phyloP scores from a whole-genome alignment of 306 rosid species.

The Sechiopsis laciniata region DNA sequence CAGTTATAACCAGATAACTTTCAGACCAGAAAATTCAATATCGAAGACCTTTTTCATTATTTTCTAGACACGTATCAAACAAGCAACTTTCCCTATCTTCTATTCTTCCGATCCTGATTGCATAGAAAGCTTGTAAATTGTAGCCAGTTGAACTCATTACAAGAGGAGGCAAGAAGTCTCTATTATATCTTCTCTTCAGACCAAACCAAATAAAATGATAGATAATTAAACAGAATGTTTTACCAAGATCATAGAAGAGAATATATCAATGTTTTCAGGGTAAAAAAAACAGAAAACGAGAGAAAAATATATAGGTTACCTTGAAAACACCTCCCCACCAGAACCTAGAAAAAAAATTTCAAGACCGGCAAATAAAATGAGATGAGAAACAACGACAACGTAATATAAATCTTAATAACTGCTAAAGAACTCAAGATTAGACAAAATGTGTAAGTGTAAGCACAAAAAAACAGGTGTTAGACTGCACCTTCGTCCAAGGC shows the following conservation, averaged over 20 bases:
- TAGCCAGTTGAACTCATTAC: background rate
- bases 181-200: background rate
- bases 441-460: slow-evolving; percentile 16
- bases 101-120: background rate
- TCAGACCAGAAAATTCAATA: background rate
- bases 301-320: slow-evolving; percentile 39
- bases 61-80: background rate
- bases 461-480: background rate
- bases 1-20: background rate
- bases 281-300: background rate
- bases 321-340: slow-evolving; percentile 76
- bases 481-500: slow-evolving; percentile 71
- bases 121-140: background rate
- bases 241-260: background rate
- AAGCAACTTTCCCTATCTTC: background rate
- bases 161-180: background rate
- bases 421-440: background rate
- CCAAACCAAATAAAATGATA: background rate
- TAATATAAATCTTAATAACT: background rate
- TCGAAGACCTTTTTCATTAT: background rate
- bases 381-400: slow-evolving; percentile 22
- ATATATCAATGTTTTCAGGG: background rate
- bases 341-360: slow-evolving; percentile 45
- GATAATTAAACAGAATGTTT: background rate
- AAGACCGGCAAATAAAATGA: slow-evolving; percentile 21